Evolutionary conservation across 2,329 filamentous ascomycete genomes (phyloP), one percentile per base, ranked within the genome.

Genomic region (Helotiales sp.): DNA sequence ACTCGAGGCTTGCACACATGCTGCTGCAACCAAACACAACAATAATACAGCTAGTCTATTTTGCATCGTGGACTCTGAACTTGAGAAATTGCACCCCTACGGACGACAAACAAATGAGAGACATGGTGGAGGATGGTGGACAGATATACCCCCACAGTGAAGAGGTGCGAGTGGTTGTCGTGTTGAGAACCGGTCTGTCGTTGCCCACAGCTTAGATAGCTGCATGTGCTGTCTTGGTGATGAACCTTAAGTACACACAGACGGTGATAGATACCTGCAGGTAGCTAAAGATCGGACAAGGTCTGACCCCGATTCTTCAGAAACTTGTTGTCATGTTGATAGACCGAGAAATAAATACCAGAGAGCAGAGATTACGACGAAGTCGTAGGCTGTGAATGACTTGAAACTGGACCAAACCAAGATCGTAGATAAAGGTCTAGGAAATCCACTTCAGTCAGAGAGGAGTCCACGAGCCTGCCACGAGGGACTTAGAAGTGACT

Each of bases 191-290:
- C 8, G 30, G n/a, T 55, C 52, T 55, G 52, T 55, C n/a, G 30
- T 55, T 30, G 52, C 37, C 8, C 30, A 37, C 22, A 47, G 43
- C 15, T 11, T 60, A 17, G 40, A n/a, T 6, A 22, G 30, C 6
- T 60, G n/a, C 28, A 22, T 20, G 10, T 30, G 30, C 1, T 20
- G 22, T 20, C 37, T 32, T 45, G 57, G 7, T 30, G 17, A 32
- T 30, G 40, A 60, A 47, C 57, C 13, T 28, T 47, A 60, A 26
- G 32, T 28, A 60, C 57, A 60, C 57, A 60, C 57, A 60, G 57
- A 60, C 57, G 43, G 20, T 32, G 57, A 47, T 40, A 60, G 34
- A 47, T n/a, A n/a, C n/a, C n/a, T n/a, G n/a, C 37, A 30, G 24
- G 24, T 28, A 40, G 57, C 40, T 60, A 13, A 55, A 55, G 30